Evolutionary conservation across 177 flowering plant species (phyloP), one percentile per base, ranked within the genome.

Genomic region (Vitis hybrid): DNA sequence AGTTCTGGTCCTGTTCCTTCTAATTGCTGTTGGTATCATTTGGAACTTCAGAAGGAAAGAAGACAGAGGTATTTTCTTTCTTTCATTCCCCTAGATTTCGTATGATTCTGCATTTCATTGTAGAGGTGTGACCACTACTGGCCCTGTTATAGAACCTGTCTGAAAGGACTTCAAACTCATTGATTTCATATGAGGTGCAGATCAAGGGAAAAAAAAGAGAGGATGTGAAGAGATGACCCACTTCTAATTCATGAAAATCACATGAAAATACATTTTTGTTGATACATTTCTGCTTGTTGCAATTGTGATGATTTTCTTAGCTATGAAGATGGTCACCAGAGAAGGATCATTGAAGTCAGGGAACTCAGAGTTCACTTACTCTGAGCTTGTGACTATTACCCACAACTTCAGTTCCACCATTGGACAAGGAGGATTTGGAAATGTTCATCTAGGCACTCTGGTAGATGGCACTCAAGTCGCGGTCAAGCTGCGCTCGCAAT

Each of bases 341-440:
- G 57, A 60, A 49, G 60, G 45, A 12, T 18, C 56, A 51, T 15
- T 74, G 51, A 67, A 67, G 58, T 18, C 63, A 13, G 66, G 55
- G 52, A 71, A 60, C 50, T 58, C 8, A 45, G 59, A 52, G n/a
- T 82, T 80, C 30, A 71, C 80, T 21, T 78, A 78, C 56, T 70
- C 75, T 4, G 78, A 80, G 23, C 55, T 82, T 12, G 56, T 70
- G 19, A 68, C 55, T 8, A 80, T 82, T 11, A 82, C 85, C 50
- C 68, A 65, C 63, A 73, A 78, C 67, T 78, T 80, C 55, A 23
- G 66, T 32, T 70, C 11, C 15, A 57, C 67, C 45, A 50, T 83
- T 30, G 85, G 85, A 12, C 66, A 66, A 74, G 85, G 85, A 68
- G 83, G 80, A 21, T 80, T 67, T 32, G 83, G 81, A 55, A 62